Evolutionary conservation across 805 yeast genomes (phyloP).

Genomic region (Lipomyces starkeyi): DNA sequence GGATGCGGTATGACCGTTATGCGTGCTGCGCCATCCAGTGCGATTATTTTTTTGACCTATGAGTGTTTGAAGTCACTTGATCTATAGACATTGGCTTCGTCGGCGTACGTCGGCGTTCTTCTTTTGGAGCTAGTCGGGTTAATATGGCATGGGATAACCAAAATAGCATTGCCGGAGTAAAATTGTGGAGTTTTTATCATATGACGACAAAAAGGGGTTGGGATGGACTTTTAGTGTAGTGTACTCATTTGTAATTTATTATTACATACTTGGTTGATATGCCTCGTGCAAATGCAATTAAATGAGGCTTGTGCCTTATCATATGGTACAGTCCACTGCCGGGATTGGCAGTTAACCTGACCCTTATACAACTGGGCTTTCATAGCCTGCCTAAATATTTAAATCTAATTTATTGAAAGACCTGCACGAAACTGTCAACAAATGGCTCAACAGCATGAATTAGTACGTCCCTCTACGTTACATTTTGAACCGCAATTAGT

Average conservation of each 20-base stretch:
- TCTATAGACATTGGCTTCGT: background rate
- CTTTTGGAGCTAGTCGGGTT: background rate
- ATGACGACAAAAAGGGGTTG: background rate
- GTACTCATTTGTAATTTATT: background rate
- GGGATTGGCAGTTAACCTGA: too few species aligned
- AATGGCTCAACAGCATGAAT: too few species aligned
- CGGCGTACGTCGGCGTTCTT: background rate
- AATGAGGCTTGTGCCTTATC: too few species aligned
- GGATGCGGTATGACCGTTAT: slow-evolving; percentile 83
- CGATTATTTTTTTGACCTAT: slow-evolving; percentile 80
- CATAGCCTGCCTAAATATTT: too few species aligned
- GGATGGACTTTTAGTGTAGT: background rate
- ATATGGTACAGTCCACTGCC: too few species aligned
- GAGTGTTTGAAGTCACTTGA: slow-evolving; percentile 50
- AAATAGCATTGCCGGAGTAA: background rate
- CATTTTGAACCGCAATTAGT: too few species aligned
- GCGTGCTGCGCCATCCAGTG: slow-evolving; percentile 90
- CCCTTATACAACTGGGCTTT: too few species aligned
- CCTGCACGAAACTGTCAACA: too few species aligned
- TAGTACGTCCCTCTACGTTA: too few species aligned
- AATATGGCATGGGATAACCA: background rate
- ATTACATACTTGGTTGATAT: background rate
- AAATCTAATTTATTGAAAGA: too few species aligned
- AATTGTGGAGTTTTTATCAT: background rate
- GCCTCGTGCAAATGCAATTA: too few species aligned